Evolutionary conservation across 2,329 filamentous ascomycete genomes (phyloP), one percentile per base, ranked within the genome.

Genomic region (Fusarium musae): DNA sequence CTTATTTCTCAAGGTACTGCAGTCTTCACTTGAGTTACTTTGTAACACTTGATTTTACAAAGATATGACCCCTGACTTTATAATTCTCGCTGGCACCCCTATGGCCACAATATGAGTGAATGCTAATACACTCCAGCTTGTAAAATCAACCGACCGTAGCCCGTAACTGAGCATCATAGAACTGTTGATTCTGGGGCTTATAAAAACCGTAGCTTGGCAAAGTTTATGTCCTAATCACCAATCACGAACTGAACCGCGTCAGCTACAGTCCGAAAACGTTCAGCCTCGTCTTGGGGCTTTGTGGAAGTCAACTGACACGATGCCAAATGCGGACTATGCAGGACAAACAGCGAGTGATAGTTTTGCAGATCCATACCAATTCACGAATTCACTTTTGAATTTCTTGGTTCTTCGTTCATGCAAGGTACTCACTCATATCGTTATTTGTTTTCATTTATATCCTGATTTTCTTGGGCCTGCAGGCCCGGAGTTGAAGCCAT

Each of bases 361-460:
- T 15, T 46, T 54, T 28, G 66, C 34, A n/a, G 66, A 70, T 70
- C 59, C 67, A 70, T 70, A 56, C 67, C 67, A 70, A 40, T 12
- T 23, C 9, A 9, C n/a, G 16, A 57, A 40, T 40, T 46, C 40
- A 43, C 15, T 21, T 42, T 34, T 9, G 16, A 34, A 17, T 34
- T 62, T 28, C 47, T 57, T 28, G 9, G 28, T 36, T 43, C 39
- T 32, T 49, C 7, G 1, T 42, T 49, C 15, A 66, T 49, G 66
- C 32, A 70, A 61, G 43, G 66, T 28, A 49, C 37, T 26, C 12
- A 49, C 37, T 26, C 12, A 46, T 23, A 23, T 59, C 34, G 47
- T n/a, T 52, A 12, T 50, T 65, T 36, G 23, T 56, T 70, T 66
- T 66, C 37, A 34, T 50, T 43, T 17, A 34, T 5, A 26, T 21